Base-by-base conservation (phyloP, 2,329 filamentous ascomycete species). In the Fusarium tanahbumbuense region DNA sequence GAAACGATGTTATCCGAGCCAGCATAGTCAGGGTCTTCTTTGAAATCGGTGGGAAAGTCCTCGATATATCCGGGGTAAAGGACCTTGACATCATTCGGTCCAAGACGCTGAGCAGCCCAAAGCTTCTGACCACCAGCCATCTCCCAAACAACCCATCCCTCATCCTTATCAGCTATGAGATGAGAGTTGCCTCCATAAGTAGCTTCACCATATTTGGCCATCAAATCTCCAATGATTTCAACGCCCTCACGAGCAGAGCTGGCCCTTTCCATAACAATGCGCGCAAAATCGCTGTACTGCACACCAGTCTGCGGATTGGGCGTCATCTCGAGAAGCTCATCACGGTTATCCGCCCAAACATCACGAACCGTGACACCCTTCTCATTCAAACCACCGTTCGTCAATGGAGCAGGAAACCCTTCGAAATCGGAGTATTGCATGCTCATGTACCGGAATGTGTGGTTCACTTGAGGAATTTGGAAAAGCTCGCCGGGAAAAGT, bases 341-440 rank as follows among this genome's bases (percentile, higher is more conserved):
- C 70, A 5, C 72, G 60, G 3, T 74, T 74, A 18, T 73, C 64
- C 2, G 72, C 72, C 72, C 72, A 74, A 3, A 74, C 72, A 37
- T 74, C 72, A 34, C 72, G 54, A 5, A 74, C 72, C 2, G 70
- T 57, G 11, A 74, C 72, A 0, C 70, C 72, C 25, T 73, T 74
- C 16, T 74, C 72, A 25, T 74, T 74, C 3, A 74, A 16, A 3
- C 72, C 72, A 0, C 72, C 72, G 23, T 74, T 74, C 0, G 72
- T 74, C 25, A 74, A 44, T 0, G 72, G 72, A 0, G 72, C 72
- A 9, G 72, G 72, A 11, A 74, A 74, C 0, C 72, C 72, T 30
- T 74, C 72, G 20, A 65, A 74, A n/a, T 74, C 72, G 8, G 72
- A 74, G 20, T 74, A 74, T 30, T 74, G 60, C 72, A 74, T 74